Evolutionary conservation across 768 basidiomycete species (phyloP).

Genomic region (Boletus vermiculosoides): DNA sequence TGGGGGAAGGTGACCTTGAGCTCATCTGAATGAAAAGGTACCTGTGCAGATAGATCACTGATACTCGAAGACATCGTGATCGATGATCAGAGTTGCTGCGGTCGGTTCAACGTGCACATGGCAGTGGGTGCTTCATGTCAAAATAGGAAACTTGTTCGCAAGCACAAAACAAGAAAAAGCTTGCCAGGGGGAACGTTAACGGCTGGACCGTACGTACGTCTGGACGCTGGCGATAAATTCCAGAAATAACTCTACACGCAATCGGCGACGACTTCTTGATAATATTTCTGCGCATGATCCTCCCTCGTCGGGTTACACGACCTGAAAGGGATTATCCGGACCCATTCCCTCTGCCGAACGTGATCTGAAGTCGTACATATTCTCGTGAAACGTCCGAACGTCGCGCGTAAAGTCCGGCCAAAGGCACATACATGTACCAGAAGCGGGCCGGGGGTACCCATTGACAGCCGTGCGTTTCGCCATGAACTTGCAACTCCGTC

Average conservation of each 20-base stretch:
- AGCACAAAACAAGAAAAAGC: no score
- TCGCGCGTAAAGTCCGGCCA: slow-evolving; percentile 13
- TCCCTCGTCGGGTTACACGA: neutral
- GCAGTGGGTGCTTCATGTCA: neutral
- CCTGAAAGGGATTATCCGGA: slow-evolving; percentile 14
- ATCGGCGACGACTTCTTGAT: neutral
- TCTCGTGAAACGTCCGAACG: slow-evolving; percentile 26
- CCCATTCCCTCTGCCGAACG: neutral
- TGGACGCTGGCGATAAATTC: neutral
- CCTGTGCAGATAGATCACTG: neutral
- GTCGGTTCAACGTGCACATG: neutral
- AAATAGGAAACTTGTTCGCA: slow-evolving; percentile 12
- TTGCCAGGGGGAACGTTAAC: no score
- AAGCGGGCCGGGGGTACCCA: neutral
- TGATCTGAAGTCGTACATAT: neutral
- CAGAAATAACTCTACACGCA: neutral
- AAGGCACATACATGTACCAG: neutral
- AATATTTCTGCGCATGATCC: neutral
- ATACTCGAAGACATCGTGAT: slow-evolving; percentile 1
- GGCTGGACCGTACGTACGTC: no score
- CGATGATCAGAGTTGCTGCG: neutral
- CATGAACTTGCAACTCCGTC: neutral
- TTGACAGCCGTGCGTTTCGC: neutral
- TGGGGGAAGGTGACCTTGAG: slow-evolving; percentile 43
- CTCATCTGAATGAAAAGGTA: slow-evolving; percentile 35